Evolutionary conservation across 495 filamentous ascomycete species (phyloP), one percentile per base, ranked within the genome.

Genomic region (Chaetomium cochliodes): DNA sequence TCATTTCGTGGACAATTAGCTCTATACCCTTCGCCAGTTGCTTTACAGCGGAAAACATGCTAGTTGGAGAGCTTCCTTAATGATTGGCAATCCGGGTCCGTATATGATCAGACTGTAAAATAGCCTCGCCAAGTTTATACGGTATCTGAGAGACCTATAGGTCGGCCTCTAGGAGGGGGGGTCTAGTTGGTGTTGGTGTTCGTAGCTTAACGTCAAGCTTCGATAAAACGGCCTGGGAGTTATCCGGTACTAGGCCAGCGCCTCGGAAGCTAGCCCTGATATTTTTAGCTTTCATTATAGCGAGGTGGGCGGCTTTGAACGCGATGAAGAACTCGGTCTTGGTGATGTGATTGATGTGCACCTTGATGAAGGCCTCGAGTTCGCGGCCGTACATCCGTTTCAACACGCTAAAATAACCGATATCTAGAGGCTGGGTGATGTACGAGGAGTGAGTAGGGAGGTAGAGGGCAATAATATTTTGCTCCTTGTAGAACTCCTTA

Each of bases 381-480:
- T 67, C 33, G 49, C 50, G 60, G 60, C 60, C 56, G 50, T 67
- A 67, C 54, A 58, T 49, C 50, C n/a, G 20, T 51, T 63, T 68
- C 1, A 68, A 22, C 28, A 52, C 50, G 9, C 33, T 58, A 23
- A 58, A 58, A 58, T 37, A 58, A 8, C 42, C 13, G 58, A 69
- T 50, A 69, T 69, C 67, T 28, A 63, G 59, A 52, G 63, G 60
- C 60, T 69, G 46, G 39, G 64, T 60, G n/a, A 64, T 1, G 28
- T 69, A 53, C n/a, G 67, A 69, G n/a, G 47, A 66, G 20, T 66
- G 60, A 2, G 61, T 25, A 66, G 63, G 63, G 41, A 66, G 65
- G 42, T 51, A 66, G 46, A 69, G 65, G 3, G 61, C 56, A 13
- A 67, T 61, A 37, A 63, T 67, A 26, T 67, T 67, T 47, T 67